These are phyloP conservation scores for Nemania sp. DNA, from an alignment of 2,329 filamentous ascomycete species.

Conservation along the genomic window DNA sequence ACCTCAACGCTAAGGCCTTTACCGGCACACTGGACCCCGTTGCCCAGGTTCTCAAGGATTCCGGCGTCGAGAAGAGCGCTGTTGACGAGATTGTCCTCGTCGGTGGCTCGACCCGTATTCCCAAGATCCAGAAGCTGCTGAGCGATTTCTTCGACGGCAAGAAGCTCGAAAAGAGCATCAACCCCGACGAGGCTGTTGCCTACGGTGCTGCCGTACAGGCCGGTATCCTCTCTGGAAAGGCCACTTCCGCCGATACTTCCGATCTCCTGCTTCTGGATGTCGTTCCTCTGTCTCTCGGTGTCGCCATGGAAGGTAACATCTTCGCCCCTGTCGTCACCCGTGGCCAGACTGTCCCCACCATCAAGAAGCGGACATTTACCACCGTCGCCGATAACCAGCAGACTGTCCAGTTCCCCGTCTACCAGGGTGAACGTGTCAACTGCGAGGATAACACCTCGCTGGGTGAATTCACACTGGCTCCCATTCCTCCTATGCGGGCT, in stretches of 20 bases:
- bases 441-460: conserved; percentile 98
- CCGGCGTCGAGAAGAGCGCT: conserved; percentile 81
- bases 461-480: conserved; percentile 94
- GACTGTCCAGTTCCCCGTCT: conserved; percentile 89
- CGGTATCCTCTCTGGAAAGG: conserved; percentile 98
- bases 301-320: conserved; percentile 99
- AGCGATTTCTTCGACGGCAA: conserved; percentile 99
- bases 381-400: conserved; percentile 79
- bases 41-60: conserved; percentile 94
- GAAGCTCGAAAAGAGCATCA: conserved; percentile 99
- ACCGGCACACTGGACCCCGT: conserved; percentile 92
- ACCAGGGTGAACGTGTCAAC: conserved; percentile 96
- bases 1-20: conserved; percentile 96
- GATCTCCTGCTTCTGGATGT: conserved; percentile 97
- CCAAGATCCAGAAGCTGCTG: conserved; percentile 97
- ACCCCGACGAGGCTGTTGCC: conserved; percentile 98
- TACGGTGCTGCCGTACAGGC: conserved; percentile 99
- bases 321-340: conserved; percentile 91
- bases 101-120: conserved; percentile 98
- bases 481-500: conserved; percentile 84
- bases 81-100: conserved; percentile 99
- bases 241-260: conserved; percentile 89
- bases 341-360: conserved; percentile 73
- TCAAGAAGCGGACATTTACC: conserved; percentile 86
- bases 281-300: conserved; percentile 93